Conservation (phyloP, 768 basidiomycete genomes). For the Agrocybe chaxingu region DNA sequence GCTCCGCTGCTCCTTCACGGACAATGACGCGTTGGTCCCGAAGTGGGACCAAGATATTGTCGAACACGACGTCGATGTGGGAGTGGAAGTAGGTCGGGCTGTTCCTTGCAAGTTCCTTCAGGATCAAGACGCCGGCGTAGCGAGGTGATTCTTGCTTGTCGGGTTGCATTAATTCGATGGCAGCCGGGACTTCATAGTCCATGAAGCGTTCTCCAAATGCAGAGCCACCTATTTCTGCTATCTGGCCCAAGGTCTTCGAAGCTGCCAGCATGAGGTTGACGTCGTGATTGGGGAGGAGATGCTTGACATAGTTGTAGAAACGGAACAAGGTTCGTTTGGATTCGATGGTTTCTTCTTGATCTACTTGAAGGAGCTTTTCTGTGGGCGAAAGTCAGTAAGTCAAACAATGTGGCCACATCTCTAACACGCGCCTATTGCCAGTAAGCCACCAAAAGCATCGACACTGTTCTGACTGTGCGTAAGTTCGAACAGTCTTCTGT, state of each 20-base stretch:
- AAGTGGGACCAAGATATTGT: slow-evolving; percentile 88
- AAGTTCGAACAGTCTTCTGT: slow-evolving; percentile 73
- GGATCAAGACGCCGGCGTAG: slow-evolving; percentile 90
- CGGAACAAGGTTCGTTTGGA: slow-evolving; percentile 79
- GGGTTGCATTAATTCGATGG: slow-evolving; percentile 75
- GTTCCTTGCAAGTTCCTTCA: slow-evolving; percentile 90
- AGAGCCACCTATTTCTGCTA: slow-evolving; percentile 78
- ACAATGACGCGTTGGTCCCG: slow-evolving; percentile 88
- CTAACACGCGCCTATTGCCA: slow-evolving; percentile 71
- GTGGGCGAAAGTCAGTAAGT: background rate
- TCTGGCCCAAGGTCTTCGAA: slow-evolving; percentile 87
- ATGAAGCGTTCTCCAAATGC: slow-evolving; percentile 88
- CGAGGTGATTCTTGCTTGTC: slow-evolving; percentile 82
- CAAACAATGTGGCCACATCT: background rate
- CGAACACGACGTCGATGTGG: slow-evolving; percentile 84
- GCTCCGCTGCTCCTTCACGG: slow-evolving; percentile 88
- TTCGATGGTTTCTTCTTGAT: slow-evolving; percentile 78
- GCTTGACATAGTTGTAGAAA: slow-evolving; percentile 91
- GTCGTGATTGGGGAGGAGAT: slow-evolving; percentile 87
- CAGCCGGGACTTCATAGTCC: slow-evolving; percentile 83
- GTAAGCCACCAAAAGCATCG: slow-evolving; percentile 83
- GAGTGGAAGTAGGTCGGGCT: slow-evolving; percentile 86
- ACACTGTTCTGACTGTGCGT: slow-evolving; percentile 75
- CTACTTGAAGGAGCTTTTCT: slow-evolving; percentile 76
- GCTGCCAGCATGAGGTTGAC: slow-evolving; percentile 92